Evolutionary conservation across 23 red algal genomes (phyloP).

Genomic region (Gracilariopsis chorda): DNA sequence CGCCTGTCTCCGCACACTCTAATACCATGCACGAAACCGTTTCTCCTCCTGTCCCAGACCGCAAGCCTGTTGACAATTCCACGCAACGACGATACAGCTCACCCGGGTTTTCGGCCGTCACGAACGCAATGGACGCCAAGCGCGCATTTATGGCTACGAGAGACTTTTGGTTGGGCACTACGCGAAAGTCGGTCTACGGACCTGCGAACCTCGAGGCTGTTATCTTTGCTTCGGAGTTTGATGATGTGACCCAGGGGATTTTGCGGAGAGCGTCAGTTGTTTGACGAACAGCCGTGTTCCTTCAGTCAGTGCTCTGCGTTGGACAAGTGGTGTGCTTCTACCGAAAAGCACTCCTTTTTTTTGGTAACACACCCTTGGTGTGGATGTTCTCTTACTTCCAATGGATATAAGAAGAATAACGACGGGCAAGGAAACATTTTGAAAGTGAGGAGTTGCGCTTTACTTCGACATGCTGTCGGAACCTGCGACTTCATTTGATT

Average conservation of each 20-base stretch:
- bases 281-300: too few species aligned
- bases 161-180: slow-evolving; percentile 41
- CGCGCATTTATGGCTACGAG: slow-evolving; percentile 40
- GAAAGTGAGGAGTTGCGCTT: too few species aligned
- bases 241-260: slow-evolving; percentile 24
- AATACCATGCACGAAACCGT: neutral
- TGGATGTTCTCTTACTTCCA: too few species aligned
- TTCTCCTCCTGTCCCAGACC: slow-evolving; percentile 1
- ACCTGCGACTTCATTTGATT: too few species aligned
- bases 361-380: too few species aligned
- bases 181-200: slow-evolving; percentile 44
- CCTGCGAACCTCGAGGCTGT: slow-evolving; percentile 55
- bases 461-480: too few species aligned
- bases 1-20: neutral
- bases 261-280: slow-evolving; percentile 21
- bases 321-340: too few species aligned
- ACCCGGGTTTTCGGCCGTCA: slow-evolving; percentile 1
- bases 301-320: too few species aligned
- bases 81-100: slow-evolving; percentile 11
- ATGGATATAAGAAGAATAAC: too few species aligned
- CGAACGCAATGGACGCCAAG: slow-evolving; percentile 20
- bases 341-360: too few species aligned
- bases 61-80: neutral
- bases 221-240: slow-evolving; percentile 57
- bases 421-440: too few species aligned